Conservation (phyloP, 176 grass and related monocot genomes). For the Rhynchospora pubera region DNA sequence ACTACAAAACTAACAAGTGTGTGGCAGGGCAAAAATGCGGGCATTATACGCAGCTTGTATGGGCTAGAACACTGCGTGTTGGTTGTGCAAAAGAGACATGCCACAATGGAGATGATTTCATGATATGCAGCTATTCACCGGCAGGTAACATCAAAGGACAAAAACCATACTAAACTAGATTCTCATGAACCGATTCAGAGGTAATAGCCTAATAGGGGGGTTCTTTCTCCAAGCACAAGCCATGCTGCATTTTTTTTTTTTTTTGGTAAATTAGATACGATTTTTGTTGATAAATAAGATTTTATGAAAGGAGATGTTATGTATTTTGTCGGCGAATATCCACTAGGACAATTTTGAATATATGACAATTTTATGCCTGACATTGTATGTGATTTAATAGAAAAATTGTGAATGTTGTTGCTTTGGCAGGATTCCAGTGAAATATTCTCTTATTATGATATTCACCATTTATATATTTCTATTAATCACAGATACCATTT, state of each 20-base stretch:
- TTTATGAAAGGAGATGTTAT: too few species aligned
- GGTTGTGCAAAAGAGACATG: conserved; percentile 18
- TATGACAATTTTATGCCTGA: too few species aligned
- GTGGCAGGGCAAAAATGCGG: background rate
- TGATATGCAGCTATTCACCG: conserved; percentile 30
- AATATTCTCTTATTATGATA: background rate
- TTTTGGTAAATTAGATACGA: background rate
- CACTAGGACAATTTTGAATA: too few species aligned
- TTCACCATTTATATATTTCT: background rate
- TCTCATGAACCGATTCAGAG: too few species aligned
- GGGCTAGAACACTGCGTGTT: conserved; percentile 5
- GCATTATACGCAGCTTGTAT: conserved; percentile 30
- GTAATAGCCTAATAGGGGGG: too few species aligned
- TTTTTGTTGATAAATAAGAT: background rate
- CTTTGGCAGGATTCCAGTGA: background rate
- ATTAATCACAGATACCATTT: too few species aligned
- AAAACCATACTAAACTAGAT: conserved; percentile 3
- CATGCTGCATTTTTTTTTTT: background rate
- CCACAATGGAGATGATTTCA: conserved; percentile 16
- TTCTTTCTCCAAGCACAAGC: background rate
- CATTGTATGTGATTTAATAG: too few species aligned
- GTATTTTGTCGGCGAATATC: too few species aligned
- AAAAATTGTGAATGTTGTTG: too few species aligned
- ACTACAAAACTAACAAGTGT: conserved; percentile 25
- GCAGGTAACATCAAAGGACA: conserved; percentile 14